These are phyloP conservation scores for Nakaseomyces bracarensis DNA, from an alignment of 1,139 yeast species.

Conservation along the genomic window DNA sequence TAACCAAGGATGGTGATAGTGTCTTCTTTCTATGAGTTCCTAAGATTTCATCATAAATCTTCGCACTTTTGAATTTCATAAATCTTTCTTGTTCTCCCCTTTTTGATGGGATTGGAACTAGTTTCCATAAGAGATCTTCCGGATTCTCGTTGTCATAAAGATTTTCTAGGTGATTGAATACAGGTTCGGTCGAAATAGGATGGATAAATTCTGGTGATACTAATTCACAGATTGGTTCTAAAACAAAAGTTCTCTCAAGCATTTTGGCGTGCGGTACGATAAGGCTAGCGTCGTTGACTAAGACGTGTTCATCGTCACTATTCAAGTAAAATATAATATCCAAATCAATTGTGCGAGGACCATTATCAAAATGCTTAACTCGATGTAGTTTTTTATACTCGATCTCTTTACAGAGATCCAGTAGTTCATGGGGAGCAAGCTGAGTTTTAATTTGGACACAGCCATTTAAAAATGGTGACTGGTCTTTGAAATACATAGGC, in stretches of 20 bases:
- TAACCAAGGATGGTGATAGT: conserved; percentile 37
- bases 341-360: conserved; percentile 84
- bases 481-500: conserved; percentile 86
- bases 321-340: conserved; percentile 61
- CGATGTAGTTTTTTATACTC: conserved; percentile 70
- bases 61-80: conserved; percentile 20
- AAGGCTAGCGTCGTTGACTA: conserved; percentile 46
- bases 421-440: conserved; percentile 54
- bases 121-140: conserved; percentile 24
- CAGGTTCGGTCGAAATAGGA: conserved; percentile 79
- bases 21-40: conserved; percentile 18
- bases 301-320: conserved; percentile 22
- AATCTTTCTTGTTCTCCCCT: conserved; percentile 10
- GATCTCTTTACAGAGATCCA: conserved; percentile 56
- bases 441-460: conserved; percentile 54
- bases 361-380: conserved; percentile 72
- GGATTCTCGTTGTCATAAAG: conserved; percentile 35
- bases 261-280: conserved; percentile 79
- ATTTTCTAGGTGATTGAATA: conserved; percentile 58
- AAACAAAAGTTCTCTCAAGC: conserved; percentile 83
- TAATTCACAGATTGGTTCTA: conserved; percentile 80
- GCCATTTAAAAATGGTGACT: conserved; percentile 77
- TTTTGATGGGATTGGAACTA: conserved; percentile 20
- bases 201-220: conserved; percentile 56
- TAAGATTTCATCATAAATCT: conserved; percentile 11